phyloP scores from a whole-genome alignment of 2,329 filamentous ascomycete genomes.

The Byssochlamys sp. region DNA sequence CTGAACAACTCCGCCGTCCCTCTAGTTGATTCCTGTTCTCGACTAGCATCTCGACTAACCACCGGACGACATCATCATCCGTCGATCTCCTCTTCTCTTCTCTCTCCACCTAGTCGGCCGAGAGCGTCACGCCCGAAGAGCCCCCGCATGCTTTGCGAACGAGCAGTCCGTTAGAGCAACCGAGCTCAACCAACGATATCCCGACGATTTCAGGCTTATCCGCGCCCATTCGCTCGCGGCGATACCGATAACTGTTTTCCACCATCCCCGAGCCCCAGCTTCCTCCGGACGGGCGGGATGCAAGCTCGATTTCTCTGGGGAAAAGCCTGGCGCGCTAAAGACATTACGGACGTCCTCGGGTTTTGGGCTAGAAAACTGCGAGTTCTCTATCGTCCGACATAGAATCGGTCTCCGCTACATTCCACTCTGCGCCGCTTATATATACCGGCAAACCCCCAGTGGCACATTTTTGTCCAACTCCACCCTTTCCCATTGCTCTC shows the following conservation, averaged over 20 bases:
- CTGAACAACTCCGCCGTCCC: background rate
- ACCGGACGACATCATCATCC: background rate
- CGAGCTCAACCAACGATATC: constrained; percentile 2
- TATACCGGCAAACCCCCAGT: background rate
- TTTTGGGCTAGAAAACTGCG: background rate
- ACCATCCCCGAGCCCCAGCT: background rate
- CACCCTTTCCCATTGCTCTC: background rate
- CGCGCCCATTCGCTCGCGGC: constrained; percentile 5
- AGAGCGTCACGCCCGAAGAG: background rate
- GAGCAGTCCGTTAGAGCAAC: background rate
- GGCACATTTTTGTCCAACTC: background rate
- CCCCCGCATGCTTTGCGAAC: background rate
- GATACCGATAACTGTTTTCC: background rate
- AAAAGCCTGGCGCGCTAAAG: background rate
- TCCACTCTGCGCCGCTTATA: background rate
- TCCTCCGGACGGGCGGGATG: background rate
- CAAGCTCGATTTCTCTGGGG: background rate
- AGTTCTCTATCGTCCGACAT: background rate
- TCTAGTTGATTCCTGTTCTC: background rate
- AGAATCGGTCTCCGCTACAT: background rate
- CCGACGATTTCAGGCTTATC: constrained; percentile 5
- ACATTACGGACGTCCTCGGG: background rate
- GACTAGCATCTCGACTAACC: background rate
- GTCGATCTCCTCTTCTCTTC: background rate
- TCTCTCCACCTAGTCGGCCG: background rate